Conservation (phyloP, 352 stramenopile genomes). For the Plasmopara halstedii region DNA sequence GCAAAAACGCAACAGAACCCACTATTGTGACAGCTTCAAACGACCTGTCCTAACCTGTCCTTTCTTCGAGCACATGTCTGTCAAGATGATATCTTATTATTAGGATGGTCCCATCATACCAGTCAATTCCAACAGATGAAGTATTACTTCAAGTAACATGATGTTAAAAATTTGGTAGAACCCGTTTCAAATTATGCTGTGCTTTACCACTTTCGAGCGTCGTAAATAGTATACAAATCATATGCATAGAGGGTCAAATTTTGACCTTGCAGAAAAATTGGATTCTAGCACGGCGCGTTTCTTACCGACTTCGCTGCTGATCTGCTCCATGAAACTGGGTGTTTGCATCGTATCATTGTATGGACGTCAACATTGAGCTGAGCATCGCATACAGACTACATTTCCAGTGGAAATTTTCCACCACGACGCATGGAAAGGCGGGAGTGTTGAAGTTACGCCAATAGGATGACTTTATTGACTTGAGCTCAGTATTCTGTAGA, state of each 20-base stretch:
- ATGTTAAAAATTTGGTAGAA: conserved; percentile 4
- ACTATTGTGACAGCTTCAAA: conserved; percentile 22
- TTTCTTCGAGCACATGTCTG: conserved; percentile 3
- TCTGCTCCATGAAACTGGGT: neutral
- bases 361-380: neutral
- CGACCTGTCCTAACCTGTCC: conserved; percentile 15
- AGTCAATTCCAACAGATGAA: conserved; percentile 18
- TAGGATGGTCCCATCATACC: conserved; percentile 15
- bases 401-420: neutral
- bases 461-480: neutral
- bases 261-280: neutral
- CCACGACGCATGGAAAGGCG: neutral
- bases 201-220: neutral
- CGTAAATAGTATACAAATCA: neutral
- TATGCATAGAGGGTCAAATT: neutral
- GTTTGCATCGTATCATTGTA: neutral
- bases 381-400: neutral
- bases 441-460: neutral
- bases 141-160: conserved; percentile 6
- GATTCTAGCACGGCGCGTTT: neutral
- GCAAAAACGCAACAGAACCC: conserved; percentile 5
- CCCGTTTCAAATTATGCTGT: neutral
- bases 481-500: neutral
- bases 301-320: neutral
- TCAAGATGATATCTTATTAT: neutral